These are phyloP conservation scores for Podaxis sp. DNA, from an alignment of 768 basidiomycete species.

Conservation along the genomic window DNA sequence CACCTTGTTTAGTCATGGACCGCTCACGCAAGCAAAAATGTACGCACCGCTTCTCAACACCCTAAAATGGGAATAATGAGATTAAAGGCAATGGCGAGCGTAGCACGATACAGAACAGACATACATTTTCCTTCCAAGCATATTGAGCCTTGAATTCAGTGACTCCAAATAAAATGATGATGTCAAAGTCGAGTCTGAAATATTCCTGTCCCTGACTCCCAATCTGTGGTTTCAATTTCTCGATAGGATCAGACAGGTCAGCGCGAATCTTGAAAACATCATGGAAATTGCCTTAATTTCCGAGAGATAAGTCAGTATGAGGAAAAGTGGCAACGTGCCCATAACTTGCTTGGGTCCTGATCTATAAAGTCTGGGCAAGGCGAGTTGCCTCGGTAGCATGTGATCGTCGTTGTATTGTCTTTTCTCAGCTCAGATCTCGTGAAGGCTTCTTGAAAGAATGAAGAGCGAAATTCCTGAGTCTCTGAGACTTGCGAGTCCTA, in stretches of 20 bases:
- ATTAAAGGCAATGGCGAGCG: neutral
- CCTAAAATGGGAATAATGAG: slow-evolving; percentile 11
- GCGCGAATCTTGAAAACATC: slow-evolving; percentile 22
- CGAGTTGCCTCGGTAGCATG: slow-evolving; percentile 21
- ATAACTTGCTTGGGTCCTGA: slow-evolving; percentile 19
- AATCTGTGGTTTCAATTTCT: slow-evolving; percentile 2
- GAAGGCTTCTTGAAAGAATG: slow-evolving; percentile 8
- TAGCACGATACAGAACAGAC: neutral
- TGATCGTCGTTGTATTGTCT: slow-evolving; percentile 14
- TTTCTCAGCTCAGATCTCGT: slow-evolving; percentile 12
- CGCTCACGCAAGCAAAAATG: neutral
- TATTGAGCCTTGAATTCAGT: slow-evolving; percentile 48
- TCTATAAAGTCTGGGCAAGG: slow-evolving; percentile 21
- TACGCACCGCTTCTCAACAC: slow-evolving; percentile 20
- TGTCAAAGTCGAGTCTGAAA: slow-evolving; percentile 29
- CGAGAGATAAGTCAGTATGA: too few relatives aligned
- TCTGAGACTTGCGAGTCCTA: slow-evolving; percentile 24
- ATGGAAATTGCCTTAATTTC: slow-evolving; percentile 16
- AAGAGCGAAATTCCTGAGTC: slow-evolving; percentile 20
- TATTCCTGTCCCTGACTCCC: slow-evolving; percentile 14
- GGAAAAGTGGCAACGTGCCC: neutral
- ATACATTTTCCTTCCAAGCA: slow-evolving; percentile 40
- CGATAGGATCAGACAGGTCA: slow-evolving; percentile 17
- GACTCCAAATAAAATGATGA: slow-evolving; percentile 41
- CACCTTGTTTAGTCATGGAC: neutral